phyloP scores from a whole-genome alignment of 1,284 basidiomycete genomes.

The Fomitopsis betulina region DNA sequence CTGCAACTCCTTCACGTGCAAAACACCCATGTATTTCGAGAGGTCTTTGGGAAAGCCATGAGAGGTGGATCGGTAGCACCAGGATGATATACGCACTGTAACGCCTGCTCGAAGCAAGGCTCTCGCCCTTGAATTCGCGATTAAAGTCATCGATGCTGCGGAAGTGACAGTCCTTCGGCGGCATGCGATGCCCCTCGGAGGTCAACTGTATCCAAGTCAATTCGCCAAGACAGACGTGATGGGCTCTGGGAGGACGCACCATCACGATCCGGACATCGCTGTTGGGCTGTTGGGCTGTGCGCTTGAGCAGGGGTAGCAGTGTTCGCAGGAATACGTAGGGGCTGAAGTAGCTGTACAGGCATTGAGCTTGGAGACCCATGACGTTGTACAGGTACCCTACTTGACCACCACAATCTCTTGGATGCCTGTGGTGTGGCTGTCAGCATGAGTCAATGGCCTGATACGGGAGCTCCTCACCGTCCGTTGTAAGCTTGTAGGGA shows the following conservation, averaged over 20 bases:
- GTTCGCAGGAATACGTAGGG: constrained; percentile 42
- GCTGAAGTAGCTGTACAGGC: constrained; percentile 36
- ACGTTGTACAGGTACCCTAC: constrained; percentile 23
- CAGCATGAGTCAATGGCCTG: background rate
- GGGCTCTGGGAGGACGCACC: constrained; percentile 26
- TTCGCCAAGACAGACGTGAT: constrained; percentile 12
- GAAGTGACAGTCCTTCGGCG: constrained; percentile 26
- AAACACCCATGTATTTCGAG: constrained; percentile 30
- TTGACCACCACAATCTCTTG: constrained; percentile 39
- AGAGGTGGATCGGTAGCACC: background rate
- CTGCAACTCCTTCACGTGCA: constrained; percentile 27
- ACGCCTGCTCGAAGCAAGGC: constrained; percentile 23
- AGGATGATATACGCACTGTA: constrained; percentile 30
- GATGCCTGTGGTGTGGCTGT: constrained; percentile 24
- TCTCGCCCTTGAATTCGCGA: constrained; percentile 24
- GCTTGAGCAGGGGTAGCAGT: constrained; percentile 43
- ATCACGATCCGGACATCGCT: constrained; percentile 49
- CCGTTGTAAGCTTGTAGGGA: constrained; percentile 24
- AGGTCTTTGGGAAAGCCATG: constrained; percentile 20
- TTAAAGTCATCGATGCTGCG: constrained; percentile 37
- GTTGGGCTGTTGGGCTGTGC: constrained; percentile 37
- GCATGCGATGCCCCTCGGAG: constrained; percentile 16
- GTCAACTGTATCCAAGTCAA: constrained; percentile 7
- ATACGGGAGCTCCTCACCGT: constrained; percentile 25
- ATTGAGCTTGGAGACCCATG: background rate